These are phyloP conservation scores for Fusarium duplospermum DNA, from an alignment of 2,329 filamentous ascomycete genomes.

Conservation along the genomic window DNA sequence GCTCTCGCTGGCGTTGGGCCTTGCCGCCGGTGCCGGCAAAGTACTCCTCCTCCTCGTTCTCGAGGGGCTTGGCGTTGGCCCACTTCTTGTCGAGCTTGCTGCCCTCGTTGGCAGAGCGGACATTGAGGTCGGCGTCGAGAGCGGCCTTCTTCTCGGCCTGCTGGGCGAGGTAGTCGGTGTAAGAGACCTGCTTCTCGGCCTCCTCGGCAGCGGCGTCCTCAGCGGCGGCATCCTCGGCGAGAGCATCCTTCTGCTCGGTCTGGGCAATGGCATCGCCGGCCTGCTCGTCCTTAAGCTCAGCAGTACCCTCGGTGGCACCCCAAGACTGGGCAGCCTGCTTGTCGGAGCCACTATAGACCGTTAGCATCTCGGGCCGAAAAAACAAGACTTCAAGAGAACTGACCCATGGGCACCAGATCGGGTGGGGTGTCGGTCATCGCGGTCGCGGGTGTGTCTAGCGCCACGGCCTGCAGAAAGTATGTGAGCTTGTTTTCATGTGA, in stretches of 20 bases:
- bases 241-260: slow-evolving; percentile 80
- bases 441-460: slow-evolving; percentile 62
- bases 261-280: slow-evolving; percentile 90
- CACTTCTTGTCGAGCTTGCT: slow-evolving; percentile 91
- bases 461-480: slow-evolving; percentile 60
- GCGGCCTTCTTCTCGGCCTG: slow-evolving; percentile 79
- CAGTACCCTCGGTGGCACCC: slow-evolving; percentile 84
- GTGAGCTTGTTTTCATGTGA: slow-evolving; percentile 4
- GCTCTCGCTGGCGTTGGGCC: slow-evolving; percentile 85
- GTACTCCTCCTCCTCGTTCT: slow-evolving; percentile 81
- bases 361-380: slow-evolving; percentile 23
- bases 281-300: slow-evolving; percentile 91
- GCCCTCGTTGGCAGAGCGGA: slow-evolving; percentile 94
- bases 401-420: slow-evolving; percentile 58
- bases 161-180: slow-evolving; percentile 85
- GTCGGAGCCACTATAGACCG: slow-evolving; percentile 73
- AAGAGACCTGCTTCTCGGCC: slow-evolving; percentile 87
- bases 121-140: slow-evolving; percentile 72
- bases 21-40: slow-evolving; percentile 81
- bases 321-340: slow-evolving; percentile 92
- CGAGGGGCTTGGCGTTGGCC: slow-evolving; percentile 81
- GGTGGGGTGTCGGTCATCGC: slow-evolving; percentile 68
- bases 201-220: slow-evolving; percentile 65
- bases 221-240: slow-evolving; percentile 60
- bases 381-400: slow-evolving; percentile 35